These are phyloP conservation scores for Helotiales sp. DNA, from an alignment of 2,329 filamentous ascomycete genomes.

Conservation along the genomic window DNA sequence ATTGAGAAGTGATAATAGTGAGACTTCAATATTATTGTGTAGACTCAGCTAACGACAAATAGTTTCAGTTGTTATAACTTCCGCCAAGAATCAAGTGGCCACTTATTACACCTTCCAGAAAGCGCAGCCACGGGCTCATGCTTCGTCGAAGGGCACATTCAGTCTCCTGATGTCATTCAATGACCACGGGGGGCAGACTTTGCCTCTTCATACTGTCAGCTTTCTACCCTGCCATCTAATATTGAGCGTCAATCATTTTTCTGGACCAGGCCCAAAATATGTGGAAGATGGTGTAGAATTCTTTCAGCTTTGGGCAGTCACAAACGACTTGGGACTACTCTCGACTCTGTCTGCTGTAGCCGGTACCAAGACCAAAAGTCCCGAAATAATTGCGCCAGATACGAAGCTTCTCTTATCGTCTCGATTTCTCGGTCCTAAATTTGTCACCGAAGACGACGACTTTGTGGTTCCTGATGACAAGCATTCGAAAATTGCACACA, in stretches of 20 bases:
- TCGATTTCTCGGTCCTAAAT: conserved; percentile 13
- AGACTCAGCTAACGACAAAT: conserved; percentile 22
- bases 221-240: conserved; percentile 28
- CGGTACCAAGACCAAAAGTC: neutral
- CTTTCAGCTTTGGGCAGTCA: conserved; percentile 53
- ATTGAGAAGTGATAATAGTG: conserved; percentile 34
- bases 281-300: conserved; percentile 47
- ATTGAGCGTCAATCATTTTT: conserved; percentile 3
- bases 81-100: conserved; percentile 33
- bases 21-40: neutral
- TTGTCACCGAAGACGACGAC: conserved; percentile 24
- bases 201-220: conserved; percentile 11
- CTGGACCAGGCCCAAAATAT: conserved; percentile 38
- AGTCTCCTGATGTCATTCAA: conserved; percentile 16
- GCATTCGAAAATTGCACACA: neutral
- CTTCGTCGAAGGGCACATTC: conserved; percentile 32
- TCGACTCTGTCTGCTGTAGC: conserved; percentile 46
- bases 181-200: neutral
- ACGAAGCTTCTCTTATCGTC: conserved; percentile 16
- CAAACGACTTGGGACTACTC: conserved; percentile 50
- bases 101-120: conserved; percentile 39
- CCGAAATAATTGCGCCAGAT: conserved; percentile 21
- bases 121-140: neutral
- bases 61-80: conserved; percentile 38
- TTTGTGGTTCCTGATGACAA: conserved; percentile 39